Base-by-base conservation (phyloP, 1,284 basidiomycete species). In the Cystobasidium pallidum region DNA sequence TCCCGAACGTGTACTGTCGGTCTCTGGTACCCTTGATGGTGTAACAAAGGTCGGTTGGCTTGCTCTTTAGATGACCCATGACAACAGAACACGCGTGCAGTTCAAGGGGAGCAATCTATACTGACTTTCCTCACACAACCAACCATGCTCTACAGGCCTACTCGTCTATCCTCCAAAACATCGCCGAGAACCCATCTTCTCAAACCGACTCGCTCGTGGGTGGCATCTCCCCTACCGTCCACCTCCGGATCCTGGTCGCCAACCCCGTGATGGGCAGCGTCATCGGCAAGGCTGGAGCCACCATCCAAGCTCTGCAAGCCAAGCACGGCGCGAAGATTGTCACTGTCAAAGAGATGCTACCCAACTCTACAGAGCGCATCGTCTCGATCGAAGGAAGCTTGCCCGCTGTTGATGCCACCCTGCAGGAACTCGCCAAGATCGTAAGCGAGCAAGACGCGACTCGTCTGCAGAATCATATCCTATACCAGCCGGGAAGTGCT, bases 351-450 rank as follows among this genome's bases (percentile, higher is more conserved):
- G 80, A 81, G 59, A 80, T 81, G 79, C 77, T 81, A 2, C 80
- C 80, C 21, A 78, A 78, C 68, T 79, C 78, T 21, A 81, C 80
- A 66, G 80, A 81, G 72, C 91, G 94, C 74, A 90, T 97, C 76
- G 94, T 98, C 75, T 94, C 97, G 82, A 92, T 98, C 62, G 93
- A 97, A 81, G 94, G 94, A 70, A 85, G 90, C 47, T 89, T 92
- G 41, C 93, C 96, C 75, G 86, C 91, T 57, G 97, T 98, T 80
- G 70, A 66, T 45, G 89, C 88, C 76, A 95, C 94, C 65, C 89
- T 97, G 73, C 88, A 90, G 80, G 94, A 99, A 83, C 97, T 99
- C 82, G 92, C 90, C 62, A 92, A 93, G 81, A 97, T 93, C 81
- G 41, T 71, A 24, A 54, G 47, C 36, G 68, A 71, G 47, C 68